Evolutionary conservation across 345 rosid genomes (phyloP).

Genomic region (Diplotaxis tenuifolia): DNA sequence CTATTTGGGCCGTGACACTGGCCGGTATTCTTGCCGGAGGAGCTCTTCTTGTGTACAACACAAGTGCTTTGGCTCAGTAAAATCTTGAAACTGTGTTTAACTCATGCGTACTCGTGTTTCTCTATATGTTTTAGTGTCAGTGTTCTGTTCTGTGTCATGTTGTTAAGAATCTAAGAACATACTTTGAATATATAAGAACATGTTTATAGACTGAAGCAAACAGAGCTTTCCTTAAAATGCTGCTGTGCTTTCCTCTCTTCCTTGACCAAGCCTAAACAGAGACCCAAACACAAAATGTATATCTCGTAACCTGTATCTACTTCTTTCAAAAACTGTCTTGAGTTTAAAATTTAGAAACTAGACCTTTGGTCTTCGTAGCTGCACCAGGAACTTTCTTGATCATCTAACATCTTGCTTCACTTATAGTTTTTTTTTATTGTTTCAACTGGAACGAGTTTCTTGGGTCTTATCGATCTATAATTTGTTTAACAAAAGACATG

Average conservation of each 20-base stretch:
- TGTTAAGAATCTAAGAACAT: conserved; percentile 16
- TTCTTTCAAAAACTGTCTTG: neutral
- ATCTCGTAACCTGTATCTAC: neutral
- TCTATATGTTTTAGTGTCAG: neutral
- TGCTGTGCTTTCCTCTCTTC: conserved; percentile 89
- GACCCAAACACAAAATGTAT: conserved; percentile 2
- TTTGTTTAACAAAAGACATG: too few relatives aligned
- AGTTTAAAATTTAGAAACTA: conserved; percentile 6
- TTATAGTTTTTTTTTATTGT: neutral
- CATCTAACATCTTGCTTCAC: neutral
- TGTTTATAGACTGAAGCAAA: neutral
- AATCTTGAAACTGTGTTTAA: neutral
- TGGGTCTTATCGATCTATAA: too few relatives aligned
- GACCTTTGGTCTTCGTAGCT: conserved; percentile 89
- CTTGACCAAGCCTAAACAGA: conserved; percentile 76
- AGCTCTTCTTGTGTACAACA: conserved; percentile 90
- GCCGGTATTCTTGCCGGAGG: conserved; percentile 80
- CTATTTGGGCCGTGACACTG: conserved; percentile 91
- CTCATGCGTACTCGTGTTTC: neutral
- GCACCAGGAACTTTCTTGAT: conserved; percentile 61
- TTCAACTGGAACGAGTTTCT: neutral
- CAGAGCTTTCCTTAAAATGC: neutral
- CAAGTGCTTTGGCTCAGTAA: conserved; percentile 92
- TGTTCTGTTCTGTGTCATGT: conserved; percentile 8
- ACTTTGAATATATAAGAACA: conserved; percentile 15